A percentile compares a stretch with the other conserved stretches of the same genome.
Conservation (phyloP, 306 rosid species). For the Fragaria ananassa region DNA sequence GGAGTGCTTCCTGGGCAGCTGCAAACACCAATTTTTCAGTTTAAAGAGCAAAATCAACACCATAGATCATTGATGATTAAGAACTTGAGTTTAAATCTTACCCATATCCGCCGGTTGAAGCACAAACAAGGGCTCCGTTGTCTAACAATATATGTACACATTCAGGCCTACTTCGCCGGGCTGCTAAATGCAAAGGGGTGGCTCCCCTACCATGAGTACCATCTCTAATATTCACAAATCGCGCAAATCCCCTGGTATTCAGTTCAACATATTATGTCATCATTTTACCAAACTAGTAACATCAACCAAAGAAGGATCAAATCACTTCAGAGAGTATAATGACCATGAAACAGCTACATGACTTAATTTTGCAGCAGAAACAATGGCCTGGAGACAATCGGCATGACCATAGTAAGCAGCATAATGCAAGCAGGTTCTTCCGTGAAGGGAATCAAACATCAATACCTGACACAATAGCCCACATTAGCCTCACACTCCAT, state of each 20-base stretch:
- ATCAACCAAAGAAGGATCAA: neutral
- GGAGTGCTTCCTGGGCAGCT: slow-evolving; percentile 93
- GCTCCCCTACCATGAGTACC: slow-evolving; percentile 86
- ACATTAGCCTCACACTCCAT: slow-evolving; percentile 11
- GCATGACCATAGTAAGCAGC: slow-evolving; percentile 90
- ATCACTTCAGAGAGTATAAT: slow-evolving; percentile 19
- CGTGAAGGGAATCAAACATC: slow-evolving; percentile 78
- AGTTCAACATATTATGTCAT: slow-evolving; percentile 11
- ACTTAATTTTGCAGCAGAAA: slow-evolving; percentile 80
- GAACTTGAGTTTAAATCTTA: slow-evolving; percentile 24
- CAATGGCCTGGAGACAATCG: slow-evolving; percentile 74
- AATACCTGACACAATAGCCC: slow-evolving; percentile 51
- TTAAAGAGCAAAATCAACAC: slow-evolving; percentile 16
- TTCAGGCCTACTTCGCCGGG: slow-evolving; percentile 77
- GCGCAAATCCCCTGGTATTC: slow-evolving; percentile 73
- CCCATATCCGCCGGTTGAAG: slow-evolving; percentile 90
- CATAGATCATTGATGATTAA: neutral
- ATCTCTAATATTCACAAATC: slow-evolving; percentile 95
- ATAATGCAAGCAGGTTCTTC: slow-evolving; percentile 93
- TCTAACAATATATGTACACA: slow-evolving; percentile 75
- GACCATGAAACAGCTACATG: slow-evolving; percentile 92
- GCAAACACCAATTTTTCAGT: slow-evolving; percentile 37
- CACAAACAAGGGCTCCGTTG: slow-evolving; percentile 87
- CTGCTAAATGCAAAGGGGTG: slow-evolving; percentile 91
- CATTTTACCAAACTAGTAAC: slow-evolving; percentile 8